Evolutionary conservation across 257 asterid species (phyloP), one percentile per base, ranked within the genome.

Genomic region (Mentha longifolia): DNA sequence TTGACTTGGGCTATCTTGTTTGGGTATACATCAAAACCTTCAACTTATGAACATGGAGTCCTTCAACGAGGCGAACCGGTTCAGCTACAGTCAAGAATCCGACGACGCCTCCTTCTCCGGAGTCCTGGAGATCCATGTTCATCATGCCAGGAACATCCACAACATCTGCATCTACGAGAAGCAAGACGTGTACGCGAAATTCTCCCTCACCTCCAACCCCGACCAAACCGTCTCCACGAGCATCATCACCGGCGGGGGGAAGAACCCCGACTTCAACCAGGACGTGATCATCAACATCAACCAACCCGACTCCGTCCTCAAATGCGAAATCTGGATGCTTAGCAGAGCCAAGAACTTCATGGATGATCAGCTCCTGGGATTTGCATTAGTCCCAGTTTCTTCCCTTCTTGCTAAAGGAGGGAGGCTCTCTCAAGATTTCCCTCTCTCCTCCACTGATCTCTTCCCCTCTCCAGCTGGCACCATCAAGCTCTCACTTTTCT

Each of bases 291-390:
- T 88, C 75, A 79, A 79, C 33, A 74, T 88, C 64, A 68, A 42
- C 58, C 82, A 81, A 19, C 35, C 43, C 0, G 87, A 88, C 3
- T 85, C 87, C 3, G 85, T 86, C 19, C 76, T 88, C 41, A 88
- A 88, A 74, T 88, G 95, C 30, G 95, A 88, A n/a, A 84, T 88
- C 41, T 88, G 90, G 90, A 88, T 88, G 95, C 79, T 88, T 2
- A 88, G 95, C 77, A 69, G 92, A 55, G 92, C 87, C 50, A 86
- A 84, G 78, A 77, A 72, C 20, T 75, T 72, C 71, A 75, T 88
- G 95, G 95, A 88, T 47, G 92, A 88, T 78, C 95, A 88, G 79
- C 92, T 88, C 61, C 83, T 88, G 2, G 92, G 90, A 5, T 88
- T 88, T 37, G 82, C 77, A 28, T 61, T 86, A 0, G 84, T 91